phyloP scores from a whole-genome alignment of 2,329 filamentous ascomycete species.

The Stachybotrys chartarum region DNA sequence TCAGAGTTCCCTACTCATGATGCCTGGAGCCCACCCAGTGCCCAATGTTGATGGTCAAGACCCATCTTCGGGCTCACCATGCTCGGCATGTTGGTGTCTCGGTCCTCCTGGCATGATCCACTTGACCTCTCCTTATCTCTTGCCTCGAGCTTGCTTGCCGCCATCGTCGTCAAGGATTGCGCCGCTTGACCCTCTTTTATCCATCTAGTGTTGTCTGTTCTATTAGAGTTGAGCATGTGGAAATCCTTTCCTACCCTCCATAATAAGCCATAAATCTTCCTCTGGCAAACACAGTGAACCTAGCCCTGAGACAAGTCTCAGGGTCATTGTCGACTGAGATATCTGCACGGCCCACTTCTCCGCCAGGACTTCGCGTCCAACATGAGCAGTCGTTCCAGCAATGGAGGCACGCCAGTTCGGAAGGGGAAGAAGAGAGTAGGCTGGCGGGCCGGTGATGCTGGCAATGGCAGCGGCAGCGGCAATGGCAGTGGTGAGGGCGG shows the following conservation, averaged over 20 bases:
- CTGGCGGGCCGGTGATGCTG: constrained; percentile 15
- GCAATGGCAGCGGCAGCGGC: background rate
- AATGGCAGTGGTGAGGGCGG: background rate
- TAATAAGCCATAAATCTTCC: background rate
- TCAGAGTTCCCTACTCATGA: background rate
- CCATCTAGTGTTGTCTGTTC: background rate
- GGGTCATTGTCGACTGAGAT: constrained; percentile 2
- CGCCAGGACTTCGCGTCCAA: constrained; percentile 9
- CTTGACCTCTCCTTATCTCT: constrained; percentile 15
- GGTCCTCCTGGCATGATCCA: constrained; percentile 22
- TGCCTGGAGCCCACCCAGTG: background rate
- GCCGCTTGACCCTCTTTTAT: background rate
- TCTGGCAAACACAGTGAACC: background rate
- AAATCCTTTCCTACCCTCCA: background rate
- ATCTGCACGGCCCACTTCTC: background rate
- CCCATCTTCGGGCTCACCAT: background rate
- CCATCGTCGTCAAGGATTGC: constrained; percentile 1
- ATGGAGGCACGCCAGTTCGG: constrained; percentile 21
- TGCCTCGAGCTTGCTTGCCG: constrained; percentile 1
- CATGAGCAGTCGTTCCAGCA: constrained; percentile 18
- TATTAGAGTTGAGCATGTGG: background rate
- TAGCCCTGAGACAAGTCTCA: constrained; percentile 16
- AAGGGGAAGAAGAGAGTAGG: constrained; percentile 34
- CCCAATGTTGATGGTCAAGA: background rate
- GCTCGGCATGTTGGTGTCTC: constrained; percentile 13